phyloP scores from a whole-genome alignment of 176 grass and related monocot genomes.

The Cenchrus purpureus region DNA sequence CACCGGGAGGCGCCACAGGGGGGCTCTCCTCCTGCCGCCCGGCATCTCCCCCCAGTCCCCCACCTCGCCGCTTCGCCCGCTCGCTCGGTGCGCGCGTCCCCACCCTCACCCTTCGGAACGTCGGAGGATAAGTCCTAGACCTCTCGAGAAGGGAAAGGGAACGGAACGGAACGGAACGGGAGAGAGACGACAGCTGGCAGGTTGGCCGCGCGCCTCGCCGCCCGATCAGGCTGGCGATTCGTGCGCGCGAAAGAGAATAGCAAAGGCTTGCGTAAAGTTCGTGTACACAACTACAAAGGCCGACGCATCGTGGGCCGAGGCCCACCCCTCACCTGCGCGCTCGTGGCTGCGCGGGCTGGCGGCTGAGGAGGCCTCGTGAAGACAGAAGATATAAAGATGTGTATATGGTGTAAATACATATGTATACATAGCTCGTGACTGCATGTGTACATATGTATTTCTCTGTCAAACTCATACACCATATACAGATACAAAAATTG shows the following conservation, averaged over 20 bases:
- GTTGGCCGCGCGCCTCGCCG: background rate
- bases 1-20: conserved; percentile 64
- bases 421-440: too few species aligned
- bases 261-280: background rate
- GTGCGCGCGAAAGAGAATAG: background rate
- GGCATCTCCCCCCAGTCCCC: conserved; percentile 34
- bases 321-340: background rate
- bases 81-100: background rate
- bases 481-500: too few species aligned
- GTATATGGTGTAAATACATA: too few species aligned
- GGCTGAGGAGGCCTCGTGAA: too few species aligned
- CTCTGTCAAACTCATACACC: too few species aligned
- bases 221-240: conserved; percentile 3
- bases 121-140: background rate
- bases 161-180: background rate
- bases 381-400: too few species aligned
- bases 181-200: background rate
- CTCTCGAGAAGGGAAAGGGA: background rate
- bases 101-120: background rate
- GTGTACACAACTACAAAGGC: background rate
- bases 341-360: too few species aligned
- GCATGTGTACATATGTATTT: too few species aligned
- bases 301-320: background rate
- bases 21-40: conserved; percentile 46
- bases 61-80: background rate